Evolutionary conservation across 345 rosid genomes (phyloP), one percentile per base, ranked within the genome.

Genomic region (Dipteronia dyeriana): DNA sequence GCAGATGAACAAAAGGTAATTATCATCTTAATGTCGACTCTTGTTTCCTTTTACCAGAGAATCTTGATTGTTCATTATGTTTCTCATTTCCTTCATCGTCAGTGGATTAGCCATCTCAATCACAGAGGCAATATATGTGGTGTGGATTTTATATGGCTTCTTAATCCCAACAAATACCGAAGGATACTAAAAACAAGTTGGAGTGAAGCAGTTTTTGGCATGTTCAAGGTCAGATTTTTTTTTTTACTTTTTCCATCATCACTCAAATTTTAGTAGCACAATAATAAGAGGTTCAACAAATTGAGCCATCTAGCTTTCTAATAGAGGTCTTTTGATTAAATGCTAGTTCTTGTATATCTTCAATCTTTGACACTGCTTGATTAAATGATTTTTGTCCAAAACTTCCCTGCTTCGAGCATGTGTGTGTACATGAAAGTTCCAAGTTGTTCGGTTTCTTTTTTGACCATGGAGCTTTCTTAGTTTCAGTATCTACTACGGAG

Each of bases 51-150:
- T 22, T 68, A 38, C 43, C n/a, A 31, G 49, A 68, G 56, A 39
- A 8, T 65, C 13, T 69, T 7, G n/a, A 0, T 53, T 23, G 31
- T 45, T 75, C 53, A 14, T 73, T 71, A 34, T 38, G 19, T 78
- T 62, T 71, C 82, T 76, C 5, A 69, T 74, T 68, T 76, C 23
- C 76, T 78, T 80, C 25, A 64, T 77, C 49, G 62, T 77, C 43
- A 96, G 99, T 96, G 99, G 99, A 91, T 96, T 69, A 96, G 99
- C 85, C 99, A 96, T 84, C 88, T 85, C 73, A 96, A 96, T 81
- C 98, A 94, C 75, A 90, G 98, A 51, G 99, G 98, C 41, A 92
- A 96, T 82, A 87, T 92, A 79, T 96, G 99, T 66, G 99, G 97
- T 16, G 99, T 96, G 25, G 99, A 96, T 75, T 96, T 96, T 76